Base-by-base conservation (phyloP, 495 filamentous ascomycete genomes). In the Thozetella sp. region DNA sequence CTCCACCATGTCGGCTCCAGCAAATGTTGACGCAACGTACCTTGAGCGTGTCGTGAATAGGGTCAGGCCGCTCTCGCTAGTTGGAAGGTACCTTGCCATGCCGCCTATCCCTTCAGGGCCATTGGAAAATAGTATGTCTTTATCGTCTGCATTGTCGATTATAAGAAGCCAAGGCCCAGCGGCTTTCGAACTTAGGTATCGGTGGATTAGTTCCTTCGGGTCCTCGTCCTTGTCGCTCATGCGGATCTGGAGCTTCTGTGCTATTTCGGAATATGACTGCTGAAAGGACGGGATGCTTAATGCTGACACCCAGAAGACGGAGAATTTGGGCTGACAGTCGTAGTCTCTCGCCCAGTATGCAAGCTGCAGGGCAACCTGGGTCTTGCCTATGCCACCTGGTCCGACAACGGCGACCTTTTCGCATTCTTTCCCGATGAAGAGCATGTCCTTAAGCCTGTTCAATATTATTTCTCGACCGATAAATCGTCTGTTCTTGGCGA, bases 271-370 rank as follows among this genome's bases (percentile, higher is more conserved):
- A 62, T 78, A 85, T 0, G 73, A 66, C 60, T 82, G 72, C 4
- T 83, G 63, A 37, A 85, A 67, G 15, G 54, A 73, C 27, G 75
- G 75, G 1, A 45, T 10, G 46, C 67, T 76, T 1, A 72, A 61
- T 0, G 74, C 76, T 2, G 73, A 66, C 20, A 84, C 59, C 83
- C 81, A 85, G 51, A 84, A 74, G 19, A 84, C 60, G 1, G 80
- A 76, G 55, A 67, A 80, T 1, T 78, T 67, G 1, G 68, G 60
- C 13, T 37, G 30, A 6, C 15, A 15, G 30, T 70, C 53, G 19
- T 61, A 52, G 59, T 69, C 69, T 60, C 62, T 69, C 9, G 66
- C 53, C 55, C 71, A 68, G 57, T 78, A 79, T 0, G 74, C 73
- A 25, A 83, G 55, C 55, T 80, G 74, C 11, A 86, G 55, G 2